Evolutionary conservation across 140 eudicot genomes (phyloP).

Genomic region (Cichorium intybus): DNA sequence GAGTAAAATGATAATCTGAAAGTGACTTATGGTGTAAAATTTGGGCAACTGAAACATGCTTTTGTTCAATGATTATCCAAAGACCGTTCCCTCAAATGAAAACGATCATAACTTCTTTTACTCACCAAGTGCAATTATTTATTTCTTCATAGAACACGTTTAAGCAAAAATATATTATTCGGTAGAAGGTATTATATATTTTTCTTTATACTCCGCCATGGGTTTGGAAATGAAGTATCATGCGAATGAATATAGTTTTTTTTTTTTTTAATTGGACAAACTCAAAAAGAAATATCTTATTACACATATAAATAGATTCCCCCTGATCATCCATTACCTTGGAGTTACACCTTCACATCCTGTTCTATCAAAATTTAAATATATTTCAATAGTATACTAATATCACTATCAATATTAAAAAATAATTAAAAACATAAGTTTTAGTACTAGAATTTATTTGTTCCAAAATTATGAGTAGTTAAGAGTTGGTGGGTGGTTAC

Average conservation of each 20-base stretch:
- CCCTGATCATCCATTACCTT: background rate
- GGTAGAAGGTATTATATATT: background rate
- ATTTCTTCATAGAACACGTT: background rate
- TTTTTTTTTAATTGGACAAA: background rate
- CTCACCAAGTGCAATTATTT: background rate
- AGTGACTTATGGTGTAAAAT: slow-evolving; percentile 11
- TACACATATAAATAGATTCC: background rate
- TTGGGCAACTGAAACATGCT: slow-evolving; percentile 25
- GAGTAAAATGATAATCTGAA: slow-evolving; percentile 8
- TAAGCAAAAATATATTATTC: background rate
- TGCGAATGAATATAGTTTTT: no score
- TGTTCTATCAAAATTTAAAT: background rate
- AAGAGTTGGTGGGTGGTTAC: slow-evolving; percentile 42
- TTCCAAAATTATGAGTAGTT: slow-evolving; percentile 12
- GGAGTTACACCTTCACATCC: background rate
- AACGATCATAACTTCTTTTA: no score
- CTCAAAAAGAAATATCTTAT: background rate
- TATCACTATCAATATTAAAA: background rate
- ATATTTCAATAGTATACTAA: background rate
- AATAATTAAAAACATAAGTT: background rate
- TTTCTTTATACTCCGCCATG: background rate
- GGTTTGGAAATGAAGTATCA: background rate
- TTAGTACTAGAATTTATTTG: slow-evolving; percentile 8
- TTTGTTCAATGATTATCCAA: background rate
- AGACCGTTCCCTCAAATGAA: background rate